Conservation (phyloP, 805 yeast genomes). For the Jamesozyma jinghongensis region DNA sequence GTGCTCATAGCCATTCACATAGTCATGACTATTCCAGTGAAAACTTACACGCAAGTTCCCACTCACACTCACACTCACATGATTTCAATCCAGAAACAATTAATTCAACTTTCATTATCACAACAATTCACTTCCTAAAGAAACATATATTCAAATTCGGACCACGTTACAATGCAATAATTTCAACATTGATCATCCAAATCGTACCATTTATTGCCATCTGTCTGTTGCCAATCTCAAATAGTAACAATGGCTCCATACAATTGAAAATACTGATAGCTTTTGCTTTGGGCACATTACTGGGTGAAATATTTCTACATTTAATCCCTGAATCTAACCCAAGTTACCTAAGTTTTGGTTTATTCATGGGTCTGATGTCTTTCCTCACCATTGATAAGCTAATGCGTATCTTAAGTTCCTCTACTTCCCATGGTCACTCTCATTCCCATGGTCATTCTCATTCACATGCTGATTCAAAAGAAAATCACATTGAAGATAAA, state of each 20-base stretch:
- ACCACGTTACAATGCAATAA: slow-evolving; percentile 51
- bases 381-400: slow-evolving; percentile 58
- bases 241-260: not conserved
- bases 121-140: slow-evolving; percentile 5
- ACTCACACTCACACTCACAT: not conserved
- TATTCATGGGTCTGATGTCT: slow-evolving; percentile 50
- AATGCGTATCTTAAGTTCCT: slow-evolving; percentile 37
- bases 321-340: slow-evolving; percentile 50
- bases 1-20: slow-evolving; percentile 3
- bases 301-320: slow-evolving; percentile 70
- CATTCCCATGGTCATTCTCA: slow-evolving; percentile 41
- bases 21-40: too few relatives aligned
- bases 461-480: slow-evolving; percentile 26
- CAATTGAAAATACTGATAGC: slow-evolving; percentile 38
- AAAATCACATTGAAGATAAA: slow-evolving; percentile 8
- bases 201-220: slow-evolving; percentile 55
- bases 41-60: too few relatives aligned
- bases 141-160: slow-evolving; percentile 15
- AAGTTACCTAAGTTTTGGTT: slow-evolving; percentile 40
- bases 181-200: slow-evolving; percentile 57
- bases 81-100: not conserved
- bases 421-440: slow-evolving; percentile 16
- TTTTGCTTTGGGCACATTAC: slow-evolving; percentile 67
- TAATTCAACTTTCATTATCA: not conserved
- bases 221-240: slow-evolving; percentile 40